A percentile compares a stretch with the other conserved stretches of the same genome.
Conservation (phyloP, 2,329 filamentous ascomycete genomes). For the Didymella pinodella region DNA sequence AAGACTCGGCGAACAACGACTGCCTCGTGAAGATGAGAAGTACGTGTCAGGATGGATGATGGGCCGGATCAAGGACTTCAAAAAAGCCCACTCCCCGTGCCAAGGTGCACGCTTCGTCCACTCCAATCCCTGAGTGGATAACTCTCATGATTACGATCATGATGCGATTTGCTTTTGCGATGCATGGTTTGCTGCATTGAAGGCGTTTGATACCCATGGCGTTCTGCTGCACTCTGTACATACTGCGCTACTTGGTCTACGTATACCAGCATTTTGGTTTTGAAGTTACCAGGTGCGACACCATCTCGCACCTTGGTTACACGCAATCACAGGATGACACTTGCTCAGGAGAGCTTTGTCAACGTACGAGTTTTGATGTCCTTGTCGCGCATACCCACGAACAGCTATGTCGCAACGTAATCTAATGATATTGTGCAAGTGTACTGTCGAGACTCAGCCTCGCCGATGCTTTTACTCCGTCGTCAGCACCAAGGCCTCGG, state of each 20-base stretch:
- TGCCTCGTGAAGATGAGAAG: slow-evolving; percentile 29
- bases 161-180: slow-evolving; percentile 25
- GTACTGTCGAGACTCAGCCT: not conserved
- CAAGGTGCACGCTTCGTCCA: slow-evolving; percentile 46
- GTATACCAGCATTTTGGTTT: not conserved
- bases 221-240: slow-evolving; percentile 18
- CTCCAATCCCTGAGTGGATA: slow-evolving; percentile 40
- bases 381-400: not conserved
- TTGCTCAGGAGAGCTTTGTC: not conserved
- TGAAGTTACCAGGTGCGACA: not conserved
- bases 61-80: slow-evolving; percentile 41
- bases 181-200: slow-evolving; percentile 38
- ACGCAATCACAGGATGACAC: not conserved
- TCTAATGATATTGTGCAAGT: not conserved
- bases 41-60: slow-evolving; percentile 47
- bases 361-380: slow-evolving; percentile 1
- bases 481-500: not conserved
- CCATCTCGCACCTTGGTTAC: not conserved
- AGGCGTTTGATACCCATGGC: slow-evolving; percentile 47
- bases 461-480: not conserved
- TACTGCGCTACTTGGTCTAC: slow-evolving; percentile 1
- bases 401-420: not conserved
- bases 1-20: slow-evolving; percentile 40
- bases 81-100: slow-evolving; percentile 40
- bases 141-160: slow-evolving; percentile 14